Base-by-base conservation (phyloP, 176 grass and related monocot species). In the Puya raimondii region DNA sequence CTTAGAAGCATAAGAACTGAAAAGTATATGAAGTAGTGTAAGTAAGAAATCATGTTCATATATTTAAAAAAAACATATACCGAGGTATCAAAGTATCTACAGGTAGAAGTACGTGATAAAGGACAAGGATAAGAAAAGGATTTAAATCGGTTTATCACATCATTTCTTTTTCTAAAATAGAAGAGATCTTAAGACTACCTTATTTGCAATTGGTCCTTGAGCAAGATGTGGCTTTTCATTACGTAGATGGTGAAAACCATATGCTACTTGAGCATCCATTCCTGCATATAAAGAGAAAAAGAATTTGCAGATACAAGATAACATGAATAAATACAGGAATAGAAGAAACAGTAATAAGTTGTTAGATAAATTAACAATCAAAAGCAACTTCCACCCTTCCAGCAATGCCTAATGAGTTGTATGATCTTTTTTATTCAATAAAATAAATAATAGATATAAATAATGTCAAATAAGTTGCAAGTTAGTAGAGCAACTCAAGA, bases 211-310 rank as follows among this genome's bases (percentile, higher is more conserved):
- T 70, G 94, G 94, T 65, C 94, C 94, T 80, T 90, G 86, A 10
- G 89, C 89, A 82, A 99, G 89, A 68, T 93, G 90, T 21, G 94
- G 87, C 48, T 93, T 99, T 63, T 90, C 84, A 84, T 93, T 76
- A 70, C 94, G 89, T 74, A 93, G 68, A 75, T 86, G 89, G 75
- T 99, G 94, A 78, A 99, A 99, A 27, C 87, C 85, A 75, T 99
- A 82, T 16, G 94, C 94, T 73, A 99, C 86, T 85, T 93, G 89
- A 78, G 94, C 94, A 91, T 99, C 94, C 94, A 99, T 99, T 67
- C 94, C 94, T 99, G 33, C 57, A 63, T 68, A 74, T 70, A 95
- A 80, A 50, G 75, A 74, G 73, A 56, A 12, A 3, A 50, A 72
- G n/a, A 57, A 11, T 61, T 12, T 78, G 68, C 9, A 29, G 11